Conservation (phyloP, 768 basidiomycete species). For the Phaffia tasmanica region DNA sequence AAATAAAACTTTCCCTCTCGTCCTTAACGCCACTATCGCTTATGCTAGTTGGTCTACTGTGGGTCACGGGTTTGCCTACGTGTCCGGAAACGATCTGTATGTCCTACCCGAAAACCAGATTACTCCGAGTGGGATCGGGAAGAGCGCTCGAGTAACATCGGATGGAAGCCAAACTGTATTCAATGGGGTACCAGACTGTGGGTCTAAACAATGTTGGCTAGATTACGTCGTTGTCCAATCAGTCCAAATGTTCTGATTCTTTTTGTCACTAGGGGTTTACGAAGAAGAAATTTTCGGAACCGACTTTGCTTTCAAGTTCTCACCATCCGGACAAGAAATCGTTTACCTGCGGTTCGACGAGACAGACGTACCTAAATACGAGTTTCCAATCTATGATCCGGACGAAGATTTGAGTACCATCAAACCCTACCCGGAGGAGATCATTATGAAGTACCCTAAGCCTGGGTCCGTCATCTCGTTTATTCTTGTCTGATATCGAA, state of each 20-base stretch:
- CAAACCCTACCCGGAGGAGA: constrained; percentile 52
- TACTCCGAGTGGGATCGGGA: constrained; percentile 28
- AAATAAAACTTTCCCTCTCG: constrained; percentile 58
- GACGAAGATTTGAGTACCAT: constrained; percentile 56
- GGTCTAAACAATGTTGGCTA: not conserved
- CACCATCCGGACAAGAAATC: constrained; percentile 56
- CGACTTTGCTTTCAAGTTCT: constrained; percentile 81
- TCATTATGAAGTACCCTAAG: constrained; percentile 42
- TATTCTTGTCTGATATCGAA: no score
- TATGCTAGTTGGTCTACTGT: constrained; percentile 83
- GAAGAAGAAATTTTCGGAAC: constrained; percentile 64
- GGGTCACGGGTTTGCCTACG: constrained; percentile 70
- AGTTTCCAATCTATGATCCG: constrained; percentile 85
- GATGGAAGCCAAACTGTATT: constrained; percentile 75
- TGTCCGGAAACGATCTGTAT: constrained; percentile 78
- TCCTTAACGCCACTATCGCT: constrained; percentile 50
- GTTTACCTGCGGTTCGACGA: constrained; percentile 86
- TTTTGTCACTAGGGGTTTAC: constrained; percentile 13
- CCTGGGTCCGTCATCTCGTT: constrained; percentile 30
- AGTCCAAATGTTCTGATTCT: not conserved
- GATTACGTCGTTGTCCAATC: no score
- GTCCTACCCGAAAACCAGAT: constrained; percentile 45
- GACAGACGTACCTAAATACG: constrained; percentile 64
- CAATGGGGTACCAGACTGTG: constrained; percentile 85
- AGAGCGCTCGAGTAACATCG: constrained; percentile 63